Evolutionary conservation across 1,139 yeast genomes (phyloP).

Genomic region (Kurtzmaniella quercitrusa): DNA sequence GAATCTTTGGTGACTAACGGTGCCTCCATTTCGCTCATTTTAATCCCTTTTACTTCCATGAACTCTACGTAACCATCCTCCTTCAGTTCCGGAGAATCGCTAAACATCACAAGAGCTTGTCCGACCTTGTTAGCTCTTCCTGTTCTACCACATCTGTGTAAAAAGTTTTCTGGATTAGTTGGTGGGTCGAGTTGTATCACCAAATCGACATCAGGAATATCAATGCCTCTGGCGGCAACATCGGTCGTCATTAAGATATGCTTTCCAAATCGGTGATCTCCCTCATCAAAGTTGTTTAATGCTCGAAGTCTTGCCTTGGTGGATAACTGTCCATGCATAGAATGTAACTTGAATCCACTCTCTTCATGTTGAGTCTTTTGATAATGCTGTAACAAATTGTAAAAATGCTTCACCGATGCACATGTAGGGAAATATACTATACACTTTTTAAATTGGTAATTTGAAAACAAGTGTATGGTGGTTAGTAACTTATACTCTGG

Average conservation of each 20-base stretch:
- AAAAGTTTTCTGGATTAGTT: constrained; percentile 79
- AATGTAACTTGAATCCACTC: constrained; percentile 44
- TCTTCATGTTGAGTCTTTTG: constrained; percentile 15
- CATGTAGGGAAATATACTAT: constrained; percentile 94
- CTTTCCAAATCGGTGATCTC: constrained; percentile 32
- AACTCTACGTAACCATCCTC: constrained; percentile 84
- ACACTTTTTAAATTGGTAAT: constrained; percentile 61
- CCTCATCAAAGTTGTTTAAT: constrained; percentile 52
- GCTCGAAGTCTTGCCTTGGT: constrained; percentile 75
- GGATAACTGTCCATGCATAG: constrained; percentile 81
- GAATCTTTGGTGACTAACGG: constrained; percentile 23
- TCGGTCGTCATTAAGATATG: constrained; percentile 76
- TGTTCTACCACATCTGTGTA: constrained; percentile 90
- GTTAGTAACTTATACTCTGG: constrained; percentile 60
- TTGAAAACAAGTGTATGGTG: constrained; percentile 50
- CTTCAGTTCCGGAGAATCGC: constrained; percentile 44
- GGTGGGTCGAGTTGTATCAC: constrained; percentile 91
- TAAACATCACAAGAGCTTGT: constrained; percentile 68
- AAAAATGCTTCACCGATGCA: constrained; percentile 71
- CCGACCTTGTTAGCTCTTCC: constrained; percentile 88
- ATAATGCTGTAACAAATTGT: constrained; percentile 44
- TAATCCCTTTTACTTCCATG: constrained; percentile 68
- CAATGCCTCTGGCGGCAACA: constrained; percentile 92
- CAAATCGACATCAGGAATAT: constrained; percentile 86
- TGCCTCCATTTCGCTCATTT: constrained; percentile 37